Evolutionary conservation across 192 early-diverging fungal genomes (phyloP).

Genomic region (Linnemannia zychae): DNA sequence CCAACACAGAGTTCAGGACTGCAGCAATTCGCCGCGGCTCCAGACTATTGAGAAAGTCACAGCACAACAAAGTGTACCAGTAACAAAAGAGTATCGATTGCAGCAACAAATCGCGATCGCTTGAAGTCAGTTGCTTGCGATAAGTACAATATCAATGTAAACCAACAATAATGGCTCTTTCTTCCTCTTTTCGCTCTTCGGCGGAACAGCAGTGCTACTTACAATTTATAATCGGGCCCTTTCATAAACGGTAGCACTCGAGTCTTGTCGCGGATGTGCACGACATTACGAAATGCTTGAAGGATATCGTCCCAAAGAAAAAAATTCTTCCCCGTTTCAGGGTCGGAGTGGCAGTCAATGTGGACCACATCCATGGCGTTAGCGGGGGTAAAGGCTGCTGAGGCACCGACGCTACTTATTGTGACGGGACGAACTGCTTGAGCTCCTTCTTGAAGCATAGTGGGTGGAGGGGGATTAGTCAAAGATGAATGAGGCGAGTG

Average conservation of each 20-base stretch:
- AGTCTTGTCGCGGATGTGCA: neutral
- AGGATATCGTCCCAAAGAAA: conserved; percentile 20
- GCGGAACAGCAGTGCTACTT: too few relatives aligned
- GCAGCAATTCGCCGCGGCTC: too few relatives aligned
- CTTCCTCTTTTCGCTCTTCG: too few relatives aligned
- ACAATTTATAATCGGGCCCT: neutral
- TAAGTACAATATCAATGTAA: neutral
- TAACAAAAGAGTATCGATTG: too few relatives aligned
- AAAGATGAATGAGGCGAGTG: neutral
- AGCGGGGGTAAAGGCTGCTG: neutral
- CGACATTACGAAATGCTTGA: neutral
- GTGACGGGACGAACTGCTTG: neutral
- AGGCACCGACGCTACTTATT: neutral
- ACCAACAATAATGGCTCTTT: neutral
- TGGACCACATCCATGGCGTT: neutral
- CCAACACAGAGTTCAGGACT: too few relatives aligned
- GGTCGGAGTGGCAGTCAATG: neutral
- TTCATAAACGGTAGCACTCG: conserved; percentile 1
- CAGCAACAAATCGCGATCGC: too few relatives aligned
- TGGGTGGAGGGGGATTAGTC: neutral
- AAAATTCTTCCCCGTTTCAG: neutral
- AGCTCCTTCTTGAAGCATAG: neutral
- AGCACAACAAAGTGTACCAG: too few relatives aligned
- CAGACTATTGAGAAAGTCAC: too few relatives aligned
- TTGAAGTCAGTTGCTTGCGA: too few relatives aligned